Evolutionary conservation across 2,329 filamentous ascomycete genomes (phyloP).

Genomic region (Berkeleyomyces basicola): DNA sequence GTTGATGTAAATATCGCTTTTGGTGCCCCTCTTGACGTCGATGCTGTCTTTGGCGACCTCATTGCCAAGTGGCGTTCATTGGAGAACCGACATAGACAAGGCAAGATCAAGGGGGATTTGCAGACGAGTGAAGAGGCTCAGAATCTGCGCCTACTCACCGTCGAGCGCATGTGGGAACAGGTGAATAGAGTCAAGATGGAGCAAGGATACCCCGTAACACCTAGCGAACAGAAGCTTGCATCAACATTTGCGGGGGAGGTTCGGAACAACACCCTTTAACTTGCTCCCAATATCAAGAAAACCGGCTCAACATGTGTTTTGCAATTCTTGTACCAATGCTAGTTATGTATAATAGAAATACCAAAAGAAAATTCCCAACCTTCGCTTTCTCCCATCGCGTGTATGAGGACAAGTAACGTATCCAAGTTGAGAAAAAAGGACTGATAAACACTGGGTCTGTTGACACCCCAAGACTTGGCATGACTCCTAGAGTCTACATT

Average conservation of each 20-base stretch:
- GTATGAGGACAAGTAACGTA: no score
- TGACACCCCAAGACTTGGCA: no score
- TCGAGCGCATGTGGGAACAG: slow-evolving; percentile 58
- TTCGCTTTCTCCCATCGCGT: no score
- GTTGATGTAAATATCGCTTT: slow-evolving; percentile 59
- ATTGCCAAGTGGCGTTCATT: slow-evolving; percentile 52
- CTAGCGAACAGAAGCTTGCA: slow-evolving; percentile 57
- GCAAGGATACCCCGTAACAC: slow-evolving; percentile 62
- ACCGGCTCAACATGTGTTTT: no score
- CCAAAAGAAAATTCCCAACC: no score
- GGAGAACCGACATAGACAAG: slow-evolving; percentile 12
- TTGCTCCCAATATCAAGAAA: no score
- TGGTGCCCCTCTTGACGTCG: slow-evolving; percentile 59
- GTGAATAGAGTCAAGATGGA: slow-evolving; percentile 60
- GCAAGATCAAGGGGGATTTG: slow-evolving; percentile 37
- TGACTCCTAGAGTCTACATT: no score
- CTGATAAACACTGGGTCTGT: no score
- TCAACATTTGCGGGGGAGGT: slow-evolving; percentile 56
- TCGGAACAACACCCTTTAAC: slow-evolving; percentile 8
- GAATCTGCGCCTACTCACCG: slow-evolving; percentile 56
- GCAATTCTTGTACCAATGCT: no score
- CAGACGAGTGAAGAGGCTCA: slow-evolving; percentile 59
- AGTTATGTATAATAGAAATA: no score
- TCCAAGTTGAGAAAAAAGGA: no score
- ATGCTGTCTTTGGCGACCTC: slow-evolving; percentile 61